A percentile compares a stretch with the other conserved stretches of the same genome.
Conservation (phyloP, 345 rosid species). For the Melaleuca quinquenervia region DNA sequence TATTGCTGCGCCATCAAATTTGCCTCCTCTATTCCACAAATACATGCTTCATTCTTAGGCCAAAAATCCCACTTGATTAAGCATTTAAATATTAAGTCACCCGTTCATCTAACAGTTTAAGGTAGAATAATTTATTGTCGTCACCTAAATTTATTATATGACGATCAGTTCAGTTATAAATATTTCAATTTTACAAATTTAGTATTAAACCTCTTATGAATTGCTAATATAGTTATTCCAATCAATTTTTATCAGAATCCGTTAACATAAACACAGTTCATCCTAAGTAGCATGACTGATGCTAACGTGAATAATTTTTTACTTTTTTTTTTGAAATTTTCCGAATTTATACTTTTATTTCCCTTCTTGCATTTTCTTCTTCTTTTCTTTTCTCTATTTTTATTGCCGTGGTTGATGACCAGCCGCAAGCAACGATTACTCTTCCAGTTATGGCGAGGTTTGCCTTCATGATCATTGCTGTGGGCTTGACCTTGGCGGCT, state of each 20-base stretch:
- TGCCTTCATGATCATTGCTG: accelerated
- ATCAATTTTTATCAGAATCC: too few species aligned
- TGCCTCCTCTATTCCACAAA: not conserved
- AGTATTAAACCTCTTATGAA: too few species aligned
- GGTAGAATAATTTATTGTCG: not conserved
- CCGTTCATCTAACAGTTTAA: not conserved
- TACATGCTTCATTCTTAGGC: not conserved
- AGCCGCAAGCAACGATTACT: not conserved
- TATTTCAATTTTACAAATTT: accelerated
- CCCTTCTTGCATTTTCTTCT: not conserved
- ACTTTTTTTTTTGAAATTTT: too few species aligned
- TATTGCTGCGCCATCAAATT: not conserved
- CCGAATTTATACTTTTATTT: too few species aligned
- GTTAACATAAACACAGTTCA: too few species aligned
- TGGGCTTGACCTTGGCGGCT: not conserved
- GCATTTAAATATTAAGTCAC: not conserved
- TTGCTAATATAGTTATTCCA: too few species aligned
- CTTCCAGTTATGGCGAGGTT: accelerated
- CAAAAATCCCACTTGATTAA: not conserved
- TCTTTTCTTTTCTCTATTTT: too few species aligned
- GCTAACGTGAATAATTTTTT: not conserved
- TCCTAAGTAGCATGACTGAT: not conserved
- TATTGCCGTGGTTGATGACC: accelerated
- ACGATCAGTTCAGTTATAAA: accelerated
- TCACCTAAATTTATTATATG: not conserved